Evolutionary conservation across 352 stramenopile genomes (phyloP).

Genomic region (Pythium biforme): DNA sequence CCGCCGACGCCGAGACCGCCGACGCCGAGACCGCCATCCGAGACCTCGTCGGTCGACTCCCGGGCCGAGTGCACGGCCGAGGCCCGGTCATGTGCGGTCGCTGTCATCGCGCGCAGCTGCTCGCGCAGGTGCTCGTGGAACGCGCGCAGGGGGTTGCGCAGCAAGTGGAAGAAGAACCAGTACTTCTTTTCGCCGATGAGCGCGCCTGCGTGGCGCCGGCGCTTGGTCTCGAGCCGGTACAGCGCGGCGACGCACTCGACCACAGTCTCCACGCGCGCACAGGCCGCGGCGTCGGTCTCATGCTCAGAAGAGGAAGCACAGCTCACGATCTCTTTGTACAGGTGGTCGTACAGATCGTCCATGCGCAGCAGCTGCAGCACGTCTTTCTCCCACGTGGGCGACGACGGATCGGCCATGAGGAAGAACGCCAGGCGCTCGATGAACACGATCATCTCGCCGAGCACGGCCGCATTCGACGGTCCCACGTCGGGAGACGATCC

Average conservation of each 20-base stretch:
- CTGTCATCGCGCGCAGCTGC: neutral
- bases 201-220: slow-evolving; percentile 31
- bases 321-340: slow-evolving; percentile 37
- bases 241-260: slow-evolving; percentile 44
- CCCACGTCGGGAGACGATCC: no score
- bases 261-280: slow-evolving; percentile 6
- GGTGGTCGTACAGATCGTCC: slow-evolving; percentile 40
- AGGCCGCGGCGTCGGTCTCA: neutral
- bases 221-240: slow-evolving; percentile 52
- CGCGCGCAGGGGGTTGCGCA: slow-evolving; percentile 40
- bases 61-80: no score
- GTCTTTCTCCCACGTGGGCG: slow-evolving; percentile 46
- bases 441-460: slow-evolving; percentile 38
- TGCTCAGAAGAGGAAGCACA: no score
- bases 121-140: slow-evolving; percentile 38
- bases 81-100: no score
- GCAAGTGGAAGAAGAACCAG: slow-evolving; percentile 39
- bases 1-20: no score
- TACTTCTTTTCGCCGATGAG: slow-evolving; percentile 54
- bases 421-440: slow-evolving; percentile 41
- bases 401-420: slow-evolving; percentile 35
- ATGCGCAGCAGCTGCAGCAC: slow-evolving; percentile 49
- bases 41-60: slow-evolving; percentile 8
- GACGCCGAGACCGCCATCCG: no score
- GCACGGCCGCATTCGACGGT: no score